A percentile compares a stretch with the other conserved stretches of the same genome.
phyloP scores from a whole-genome alignment of 2,329 filamentous ascomycete genomes.

The Neonectria magnoliae region DNA sequence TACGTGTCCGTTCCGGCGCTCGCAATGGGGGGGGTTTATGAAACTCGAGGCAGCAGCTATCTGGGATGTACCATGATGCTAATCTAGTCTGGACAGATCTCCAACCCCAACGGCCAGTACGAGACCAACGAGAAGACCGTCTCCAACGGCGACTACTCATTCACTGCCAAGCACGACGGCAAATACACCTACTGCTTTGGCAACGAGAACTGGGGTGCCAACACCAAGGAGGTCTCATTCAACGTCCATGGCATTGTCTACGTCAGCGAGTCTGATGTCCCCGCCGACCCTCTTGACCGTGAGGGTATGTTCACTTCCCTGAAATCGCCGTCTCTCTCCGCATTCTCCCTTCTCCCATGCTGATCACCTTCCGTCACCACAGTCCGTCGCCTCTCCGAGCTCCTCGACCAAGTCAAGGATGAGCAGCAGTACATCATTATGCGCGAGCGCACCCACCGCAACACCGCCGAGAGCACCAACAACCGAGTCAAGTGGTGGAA shows the following conservation, averaged over 20 bases:
- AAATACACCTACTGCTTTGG: constrained; percentile 98
- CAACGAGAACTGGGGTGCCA: constrained; percentile 97
- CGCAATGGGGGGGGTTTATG: neutral
- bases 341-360: constrained; percentile 10
- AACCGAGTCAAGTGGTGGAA: constrained; percentile 99
- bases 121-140: constrained; percentile 83
- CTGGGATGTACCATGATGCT: constrained; percentile 19
- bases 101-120: constrained; percentile 79
- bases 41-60: constrained; percentile 17
- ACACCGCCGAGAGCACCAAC: constrained; percentile 99
- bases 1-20: constrained; percentile 56
- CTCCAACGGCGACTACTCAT: constrained; percentile 92
- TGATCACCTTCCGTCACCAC: constrained; percentile 21
- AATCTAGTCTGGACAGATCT: constrained; percentile 64
- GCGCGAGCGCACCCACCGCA: constrained; percentile 94
- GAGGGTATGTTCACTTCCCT: constrained; percentile 71
- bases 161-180: constrained; percentile 85
- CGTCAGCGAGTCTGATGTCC: constrained; percentile 85
- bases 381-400: constrained; percentile 86
- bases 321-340: neutral
- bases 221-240: constrained; percentile 98
- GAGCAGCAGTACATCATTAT: constrained; percentile 98
- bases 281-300: constrained; percentile 86
- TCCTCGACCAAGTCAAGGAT: constrained; percentile 93
- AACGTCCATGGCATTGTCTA: constrained; percentile 99